Evolutionary conservation across 83 land plant species (phyloP), one percentile per base, ranked within the genome.

Genomic region (Diphasiastrum complanatum): DNA sequence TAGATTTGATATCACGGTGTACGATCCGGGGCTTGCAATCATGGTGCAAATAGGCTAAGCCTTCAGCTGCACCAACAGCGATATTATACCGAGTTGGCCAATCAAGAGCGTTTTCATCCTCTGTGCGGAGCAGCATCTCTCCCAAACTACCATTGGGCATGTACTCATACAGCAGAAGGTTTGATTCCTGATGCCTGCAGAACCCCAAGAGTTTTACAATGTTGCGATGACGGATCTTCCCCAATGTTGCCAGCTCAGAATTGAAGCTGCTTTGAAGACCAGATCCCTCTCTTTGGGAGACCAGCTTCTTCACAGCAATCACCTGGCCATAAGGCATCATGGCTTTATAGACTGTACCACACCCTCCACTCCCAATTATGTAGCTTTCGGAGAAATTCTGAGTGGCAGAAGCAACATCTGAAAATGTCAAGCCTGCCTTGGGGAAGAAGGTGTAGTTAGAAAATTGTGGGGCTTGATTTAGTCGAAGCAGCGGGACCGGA

Each of bases 301-400:
- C 20, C 19, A 60, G 11, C 48, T 41, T 38, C 48, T 60, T 60
- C 48, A 60, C 63, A 4, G 63, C 63, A 16, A 60, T 60, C 51
- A 60, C 51, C 49, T 60, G 25, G 4, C 63, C 63, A 16, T 37
- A 4, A 1, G 50, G 48, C 3, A 60, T 37, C 47, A 33, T 25
- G 20, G 63, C 63, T n/a, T 40, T 60, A 47, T 60, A 60, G 26
- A 60, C 63, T 2, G 63, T 60, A 2, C 63, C 63, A 20, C 50
- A 5, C 2, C 47, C 63, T 1, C 63, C 63, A 2, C 52, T 38
- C 29, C 63, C 63, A 3, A 60, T 26, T 4, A 6, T 24, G 52
- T 47, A 60, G 29, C 18, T 27, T 3, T 2, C 43, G 33, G 63
- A 60, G 27, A 60, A 60, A 5, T 26, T 43, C 4, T 29, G 12